These are phyloP conservation scores for Pleurotus platypus DNA, from an alignment of 768 basidiomycete genomes.

Conservation along the genomic window DNA sequence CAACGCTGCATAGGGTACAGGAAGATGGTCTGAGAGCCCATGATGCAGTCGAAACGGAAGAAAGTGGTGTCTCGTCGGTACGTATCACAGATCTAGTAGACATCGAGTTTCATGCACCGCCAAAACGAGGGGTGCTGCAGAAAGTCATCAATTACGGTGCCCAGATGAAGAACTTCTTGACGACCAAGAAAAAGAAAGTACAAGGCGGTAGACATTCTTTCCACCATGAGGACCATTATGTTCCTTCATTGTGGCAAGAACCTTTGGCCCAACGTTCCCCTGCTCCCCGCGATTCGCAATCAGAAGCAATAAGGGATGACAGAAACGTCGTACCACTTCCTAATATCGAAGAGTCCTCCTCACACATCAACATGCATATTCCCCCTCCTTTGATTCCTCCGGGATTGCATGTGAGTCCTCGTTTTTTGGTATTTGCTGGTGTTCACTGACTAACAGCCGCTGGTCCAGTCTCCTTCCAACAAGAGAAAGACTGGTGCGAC, in stretches of 20 bases:
- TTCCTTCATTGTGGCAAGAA: too few species aligned
- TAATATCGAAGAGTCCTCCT: too few species aligned
- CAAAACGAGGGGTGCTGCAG: neutral
- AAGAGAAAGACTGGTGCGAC: neutral
- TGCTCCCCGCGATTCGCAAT: too few species aligned
- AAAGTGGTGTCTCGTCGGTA: slow-evolving; percentile 2
- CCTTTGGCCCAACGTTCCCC: too few species aligned
- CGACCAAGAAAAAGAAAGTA: neutral
- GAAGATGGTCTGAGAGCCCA: neutral
- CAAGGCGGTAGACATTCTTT: too few species aligned
- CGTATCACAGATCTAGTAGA: neutral
- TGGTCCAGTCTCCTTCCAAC: too few species aligned
- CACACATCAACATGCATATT: neutral
- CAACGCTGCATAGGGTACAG: neutral
- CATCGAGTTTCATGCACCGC: slow-evolving; percentile 2
- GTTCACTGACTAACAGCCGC: too few species aligned
- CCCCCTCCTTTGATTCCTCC: slow-evolving; percentile 18
- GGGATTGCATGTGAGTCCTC: slow-evolving; percentile 20
- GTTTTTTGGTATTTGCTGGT: neutral
- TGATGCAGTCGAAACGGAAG: neutral
- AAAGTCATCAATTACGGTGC: neutral
- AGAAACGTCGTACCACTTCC: too few species aligned
- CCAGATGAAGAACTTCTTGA: slow-evolving; percentile 2
- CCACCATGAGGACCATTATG: too few species aligned
- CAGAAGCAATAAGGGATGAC: too few species aligned